A percentile compares a stretch with the other conserved stretches of the same genome.
These are phyloP conservation scores for Aspergillus conjunctus DNA, from an alignment of 495 filamentous ascomycete genomes.

Conservation along the genomic window DNA sequence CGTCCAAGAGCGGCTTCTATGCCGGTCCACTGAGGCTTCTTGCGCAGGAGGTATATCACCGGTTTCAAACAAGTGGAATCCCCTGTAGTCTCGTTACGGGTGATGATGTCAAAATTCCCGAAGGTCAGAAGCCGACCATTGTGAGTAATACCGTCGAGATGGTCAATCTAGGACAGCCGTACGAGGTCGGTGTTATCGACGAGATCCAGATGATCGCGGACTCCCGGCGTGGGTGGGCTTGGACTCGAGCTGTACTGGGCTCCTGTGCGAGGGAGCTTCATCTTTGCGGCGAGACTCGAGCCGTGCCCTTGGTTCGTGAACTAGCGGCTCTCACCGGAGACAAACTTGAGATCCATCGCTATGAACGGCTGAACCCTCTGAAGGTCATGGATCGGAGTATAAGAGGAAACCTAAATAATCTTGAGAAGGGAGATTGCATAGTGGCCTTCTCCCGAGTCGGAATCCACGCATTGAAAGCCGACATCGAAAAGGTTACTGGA, in stretches of 20 bases:
- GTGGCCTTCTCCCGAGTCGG: conserved; percentile 79
- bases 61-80: conserved; percentile 74
- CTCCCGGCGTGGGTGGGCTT: conserved; percentile 84
- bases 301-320: conserved; percentile 75
- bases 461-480: conserved; percentile 76
- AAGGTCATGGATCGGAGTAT: conserved; percentile 64
- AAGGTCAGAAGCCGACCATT: conserved; percentile 54
- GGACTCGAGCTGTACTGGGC: conserved; percentile 91
- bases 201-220: conserved; percentile 98
- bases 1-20: conserved; percentile 76
- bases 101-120: conserved; percentile 73
- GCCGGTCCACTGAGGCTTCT: conserved; percentile 88
- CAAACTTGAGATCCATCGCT: conserved; percentile 74
- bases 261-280: conserved; percentile 85
- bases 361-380: conserved; percentile 80
- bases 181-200: conserved; percentile 94
- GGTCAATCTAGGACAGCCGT: conserved; percentile 67
- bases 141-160: conserved; percentile 95
- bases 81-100: conserved; percentile 84
- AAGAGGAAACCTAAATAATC: conserved; percentile 58
- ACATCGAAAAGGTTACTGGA: conserved; percentile 75
- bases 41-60: conserved; percentile 88
- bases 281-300: conserved; percentile 87
- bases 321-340: conserved; percentile 84
- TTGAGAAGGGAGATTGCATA: conserved; percentile 88